Percentiles rank a stretch among this genome's conserved stretches.
These are phyloP conservation scores for Pulicaria dysenterica DNA, from an alignment of 129 eudicot species.

Conservation along the genomic window DNA sequence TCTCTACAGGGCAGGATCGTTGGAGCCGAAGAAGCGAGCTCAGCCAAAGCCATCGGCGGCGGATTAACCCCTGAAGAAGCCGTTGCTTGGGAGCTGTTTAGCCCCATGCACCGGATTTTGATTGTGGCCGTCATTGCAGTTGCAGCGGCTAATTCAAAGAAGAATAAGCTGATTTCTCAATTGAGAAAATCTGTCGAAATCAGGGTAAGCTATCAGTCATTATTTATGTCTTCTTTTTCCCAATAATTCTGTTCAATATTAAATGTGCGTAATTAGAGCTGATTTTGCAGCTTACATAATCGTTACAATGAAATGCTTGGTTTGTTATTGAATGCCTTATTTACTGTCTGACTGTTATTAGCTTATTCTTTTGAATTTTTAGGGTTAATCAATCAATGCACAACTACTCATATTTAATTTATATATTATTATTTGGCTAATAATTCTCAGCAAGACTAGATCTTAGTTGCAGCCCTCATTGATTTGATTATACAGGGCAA, in stretches of 20 bases:
- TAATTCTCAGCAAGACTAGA: no score
- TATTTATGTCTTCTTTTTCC: neutral
- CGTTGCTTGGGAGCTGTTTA: conserved; percentile 79
- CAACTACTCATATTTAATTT: no score
- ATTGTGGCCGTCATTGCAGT: conserved; percentile 70
- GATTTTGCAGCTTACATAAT: neutral
- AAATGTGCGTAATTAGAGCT: neutral
- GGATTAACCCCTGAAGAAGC: conserved; percentile 46
- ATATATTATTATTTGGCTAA: no score
- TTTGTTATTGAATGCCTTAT: neutral
- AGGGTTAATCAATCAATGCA: neutral
- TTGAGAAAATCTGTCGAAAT: conserved; percentile 58
- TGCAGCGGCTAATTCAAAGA: conserved; percentile 53
- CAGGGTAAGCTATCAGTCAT: conserved; percentile 54
- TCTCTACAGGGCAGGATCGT: conserved; percentile 75
- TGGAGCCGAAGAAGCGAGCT: conserved; percentile 76
- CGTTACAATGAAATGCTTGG: neutral
- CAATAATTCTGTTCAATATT: neutral
- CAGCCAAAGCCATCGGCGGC: conserved; percentile 54
- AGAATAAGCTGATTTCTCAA: conserved; percentile 52
- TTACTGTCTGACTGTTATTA: neutral
- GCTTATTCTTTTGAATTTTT: neutral
- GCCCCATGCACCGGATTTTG: conserved; percentile 76
- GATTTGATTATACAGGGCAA: neutral
- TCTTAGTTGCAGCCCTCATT: neutral